Conservation (phyloP, 2,329 filamentous ascomycete species). For the Phaeosphaeriaceae sp. region DNA sequence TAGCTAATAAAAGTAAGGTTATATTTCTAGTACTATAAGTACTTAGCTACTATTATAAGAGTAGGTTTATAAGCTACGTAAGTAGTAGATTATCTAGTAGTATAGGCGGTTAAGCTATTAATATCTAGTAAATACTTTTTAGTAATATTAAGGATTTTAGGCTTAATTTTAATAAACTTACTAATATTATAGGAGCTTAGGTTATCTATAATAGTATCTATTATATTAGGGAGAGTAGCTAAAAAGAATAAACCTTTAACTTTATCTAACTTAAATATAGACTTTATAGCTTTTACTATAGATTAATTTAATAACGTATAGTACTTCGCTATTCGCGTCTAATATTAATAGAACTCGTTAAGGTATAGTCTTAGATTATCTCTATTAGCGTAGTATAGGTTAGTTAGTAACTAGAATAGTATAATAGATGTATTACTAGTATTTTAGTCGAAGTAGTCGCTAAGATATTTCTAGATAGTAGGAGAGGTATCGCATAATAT, state of each 20-base stretch:
- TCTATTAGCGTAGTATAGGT: not conserved
- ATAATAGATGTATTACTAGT: conserved; percentile 6
- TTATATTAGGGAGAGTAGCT: conserved; percentile 12
- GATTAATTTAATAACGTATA: not conserved
- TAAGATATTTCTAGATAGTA: conserved; percentile 1
- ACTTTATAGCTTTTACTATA: conserved; percentile 8
- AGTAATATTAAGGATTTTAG: conserved; percentile 13
- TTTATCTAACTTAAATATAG: conserved; percentile 12
- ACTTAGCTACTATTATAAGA: not conserved
- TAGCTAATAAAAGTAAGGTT: conserved; percentile 5
- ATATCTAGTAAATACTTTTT: conserved; percentile 7
- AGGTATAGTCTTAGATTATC: conserved; percentile 5
- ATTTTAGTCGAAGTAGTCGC: not conserved
- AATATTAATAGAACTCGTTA: conserved; percentile 7
- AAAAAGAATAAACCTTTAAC: conserved; percentile 19
- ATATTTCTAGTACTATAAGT: conserved; percentile 7
- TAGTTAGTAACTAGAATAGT: not conserved
- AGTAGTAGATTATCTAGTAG: not conserved
- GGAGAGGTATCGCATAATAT: not conserved
- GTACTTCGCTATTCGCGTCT: conserved; percentile 1
- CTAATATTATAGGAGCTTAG: conserved; percentile 1
- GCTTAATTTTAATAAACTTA: conserved; percentile 3
- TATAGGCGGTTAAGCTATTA: conserved; percentile 6
- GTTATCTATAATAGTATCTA: conserved; percentile 14
- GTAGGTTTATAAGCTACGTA: not conserved